Conservation (phyloP, 2,329 filamentous ascomycete genomes). For the Botryotinia narcissicola region DNA sequence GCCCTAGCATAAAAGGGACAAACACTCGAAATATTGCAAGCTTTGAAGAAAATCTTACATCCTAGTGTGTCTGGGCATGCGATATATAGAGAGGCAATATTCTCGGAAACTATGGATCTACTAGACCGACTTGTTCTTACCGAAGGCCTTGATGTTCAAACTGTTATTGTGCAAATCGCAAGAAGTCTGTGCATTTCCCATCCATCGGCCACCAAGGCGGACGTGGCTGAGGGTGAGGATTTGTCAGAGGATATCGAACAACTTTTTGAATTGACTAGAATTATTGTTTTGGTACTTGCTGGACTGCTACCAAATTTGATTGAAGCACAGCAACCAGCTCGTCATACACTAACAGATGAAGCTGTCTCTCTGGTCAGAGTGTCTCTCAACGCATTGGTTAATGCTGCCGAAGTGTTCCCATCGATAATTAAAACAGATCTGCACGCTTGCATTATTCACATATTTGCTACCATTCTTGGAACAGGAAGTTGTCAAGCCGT, state of each 20-base stretch:
- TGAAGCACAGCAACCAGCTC: constrained; percentile 57
- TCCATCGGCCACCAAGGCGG: constrained; percentile 74
- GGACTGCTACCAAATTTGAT: constrained; percentile 81
- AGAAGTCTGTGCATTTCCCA: constrained; percentile 87
- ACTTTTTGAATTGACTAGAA: constrained; percentile 91
- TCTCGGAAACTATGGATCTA: constrained; percentile 95
- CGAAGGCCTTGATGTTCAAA: constrained; percentile 83
- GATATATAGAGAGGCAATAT: constrained; percentile 93
- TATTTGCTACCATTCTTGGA: constrained; percentile 88
- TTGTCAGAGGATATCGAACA: constrained; percentile 97
- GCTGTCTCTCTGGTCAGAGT: constrained; percentile 76
- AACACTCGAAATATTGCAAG: constrained; percentile 82
- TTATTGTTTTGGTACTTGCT: constrained; percentile 89
- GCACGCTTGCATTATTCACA: constrained; percentile 94
- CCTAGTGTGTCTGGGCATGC: constrained; percentile 94
- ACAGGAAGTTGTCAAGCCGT: constrained; percentile 83
- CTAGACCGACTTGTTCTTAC: constrained; percentile 90
- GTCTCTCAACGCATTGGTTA: constrained; percentile 82
- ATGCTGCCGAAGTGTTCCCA: constrained; percentile 93
- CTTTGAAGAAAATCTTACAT: constrained; percentile 90
- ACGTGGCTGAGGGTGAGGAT: constrained; percentile 67
- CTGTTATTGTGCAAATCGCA: constrained; percentile 90
- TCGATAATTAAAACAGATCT: constrained; percentile 95
- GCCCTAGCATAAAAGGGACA: constrained; percentile 72
- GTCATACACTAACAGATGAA: constrained; percentile 84